Conservation (phyloP, 2,329 filamentous ascomycete species). For the Colletotrichum graminicola region DNA sequence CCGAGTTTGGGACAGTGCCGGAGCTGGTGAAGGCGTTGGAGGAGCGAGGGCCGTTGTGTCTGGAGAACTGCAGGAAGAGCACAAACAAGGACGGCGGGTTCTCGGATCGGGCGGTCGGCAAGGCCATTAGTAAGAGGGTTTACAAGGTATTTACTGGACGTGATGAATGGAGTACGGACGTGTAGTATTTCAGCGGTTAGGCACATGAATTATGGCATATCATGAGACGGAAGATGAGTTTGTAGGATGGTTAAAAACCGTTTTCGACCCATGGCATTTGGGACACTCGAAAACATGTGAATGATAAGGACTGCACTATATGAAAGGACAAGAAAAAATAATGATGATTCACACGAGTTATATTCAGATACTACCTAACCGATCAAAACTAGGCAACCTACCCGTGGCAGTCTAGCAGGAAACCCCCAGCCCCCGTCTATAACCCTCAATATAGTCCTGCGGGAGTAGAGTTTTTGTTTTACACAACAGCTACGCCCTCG, state of each 20-base stretch:
- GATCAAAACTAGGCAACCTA: background rate
- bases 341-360: background rate
- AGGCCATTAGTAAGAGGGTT: constrained; percentile 69
- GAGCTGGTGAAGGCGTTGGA: constrained; percentile 71
- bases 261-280: background rate
- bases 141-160: constrained; percentile 70
- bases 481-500: background rate
- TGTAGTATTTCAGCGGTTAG: constrained; percentile 49
- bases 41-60: constrained; percentile 66
- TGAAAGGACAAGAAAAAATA: background rate
- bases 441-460: background rate
- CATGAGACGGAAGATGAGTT: background rate
- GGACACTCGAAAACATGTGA: background rate
- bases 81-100: constrained; percentile 69
- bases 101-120: constrained; percentile 68
- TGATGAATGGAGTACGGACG: constrained; percentile 68
- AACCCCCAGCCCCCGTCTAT: too few species aligned
- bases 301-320: background rate
- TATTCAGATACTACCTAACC: background rate
- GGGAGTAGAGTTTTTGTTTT: constrained; percentile 1
- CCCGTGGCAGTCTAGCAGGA: background rate
- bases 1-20: constrained; percentile 69
- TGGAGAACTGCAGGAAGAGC: constrained; percentile 72
- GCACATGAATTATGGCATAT: background rate
- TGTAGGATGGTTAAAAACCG: background rate